These are phyloP conservation scores for Xylariales sp. DNA, from an alignment of 2,329 filamentous ascomycete genomes.

Conservation along the genomic window DNA sequence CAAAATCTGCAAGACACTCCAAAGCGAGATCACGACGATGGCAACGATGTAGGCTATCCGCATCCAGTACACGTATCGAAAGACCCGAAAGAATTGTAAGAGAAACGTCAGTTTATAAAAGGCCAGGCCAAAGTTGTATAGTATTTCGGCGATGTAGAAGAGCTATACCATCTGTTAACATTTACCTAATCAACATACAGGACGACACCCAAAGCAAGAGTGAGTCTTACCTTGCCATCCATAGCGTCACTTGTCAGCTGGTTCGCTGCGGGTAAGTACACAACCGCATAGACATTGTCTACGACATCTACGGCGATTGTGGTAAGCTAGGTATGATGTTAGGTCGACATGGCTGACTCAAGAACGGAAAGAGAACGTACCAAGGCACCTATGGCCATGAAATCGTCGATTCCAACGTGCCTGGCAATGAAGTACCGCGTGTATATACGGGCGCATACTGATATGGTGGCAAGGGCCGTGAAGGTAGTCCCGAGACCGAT, in stretches of 20 bases:
- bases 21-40: not conserved
- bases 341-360: not conserved
- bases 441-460: conserved; percentile 5
- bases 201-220: too few relatives aligned
- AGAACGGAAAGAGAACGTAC: not conserved
- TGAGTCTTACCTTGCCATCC: conserved; percentile 1
- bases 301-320: conserved; percentile 1
- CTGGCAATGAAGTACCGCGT: conserved; percentile 5
- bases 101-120: conserved; percentile 6
- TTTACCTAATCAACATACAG: too few relatives aligned
- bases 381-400: conserved; percentile 2
- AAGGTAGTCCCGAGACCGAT: conserved; percentile 6
- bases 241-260: not conserved
- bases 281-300: conserved; percentile 1
- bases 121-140: conserved; percentile 1
- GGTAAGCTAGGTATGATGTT: not conserved
- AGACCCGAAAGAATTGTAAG: conserved; percentile 6
- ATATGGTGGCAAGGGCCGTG: not conserved
- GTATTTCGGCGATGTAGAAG: conserved; percentile 1
- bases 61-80: conserved; percentile 3
- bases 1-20: conserved; percentile 4
- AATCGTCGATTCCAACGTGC: conserved; percentile 6
- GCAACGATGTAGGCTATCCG: conserved; percentile 1
- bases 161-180: too few relatives aligned
- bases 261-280: conserved; percentile 1